Percentiles rank a stretch among this genome's conserved stretches.
phyloP scores from a whole-genome alignment of 2,329 filamentous ascomycete species.

The Boeremia exigua region DNA sequence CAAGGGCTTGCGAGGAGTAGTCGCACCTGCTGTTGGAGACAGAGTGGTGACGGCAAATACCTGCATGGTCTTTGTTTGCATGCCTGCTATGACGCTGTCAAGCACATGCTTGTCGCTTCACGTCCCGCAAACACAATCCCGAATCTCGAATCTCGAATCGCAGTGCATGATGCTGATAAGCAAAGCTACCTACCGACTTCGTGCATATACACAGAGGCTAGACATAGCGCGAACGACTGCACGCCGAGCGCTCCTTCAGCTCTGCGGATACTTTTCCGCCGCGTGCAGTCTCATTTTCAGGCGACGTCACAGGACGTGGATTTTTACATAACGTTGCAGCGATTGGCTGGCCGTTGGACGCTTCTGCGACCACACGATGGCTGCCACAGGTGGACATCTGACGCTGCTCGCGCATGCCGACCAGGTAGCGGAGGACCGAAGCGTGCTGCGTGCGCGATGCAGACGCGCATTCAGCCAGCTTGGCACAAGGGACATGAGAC shows the following conservation, averaged over 20 bases:
- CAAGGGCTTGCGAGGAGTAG: background rate
- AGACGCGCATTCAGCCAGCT: background rate
- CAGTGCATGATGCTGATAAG: background rate
- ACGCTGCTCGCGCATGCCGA: slow-evolving; percentile 1
- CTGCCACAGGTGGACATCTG: slow-evolving; percentile 12
- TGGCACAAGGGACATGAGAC: slow-evolving; percentile 10
- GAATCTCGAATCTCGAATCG: background rate
- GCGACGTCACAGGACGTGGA: slow-evolving; percentile 14
- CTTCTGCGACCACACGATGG: slow-evolving; percentile 12
- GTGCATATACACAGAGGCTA: background rate
- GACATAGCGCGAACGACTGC: too few relatives aligned
- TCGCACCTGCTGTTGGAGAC: background rate
- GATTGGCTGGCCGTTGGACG: slow-evolving; percentile 13
- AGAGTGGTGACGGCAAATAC: background rate
- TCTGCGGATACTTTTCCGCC: slow-evolving; percentile 19
- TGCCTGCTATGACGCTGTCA: background rate
- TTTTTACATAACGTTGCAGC: slow-evolving; percentile 14
- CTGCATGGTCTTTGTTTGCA: background rate
- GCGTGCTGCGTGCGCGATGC: slow-evolving; percentile 7
- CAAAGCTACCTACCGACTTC: background rate
- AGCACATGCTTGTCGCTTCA: background rate
- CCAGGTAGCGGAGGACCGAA: background rate
- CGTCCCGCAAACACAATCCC: background rate
- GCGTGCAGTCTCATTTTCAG: slow-evolving; percentile 3
- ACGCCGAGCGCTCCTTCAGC: background rate